Conservation (phyloP, 306 rosid genomes). For the Castanea mollissima region DNA sequence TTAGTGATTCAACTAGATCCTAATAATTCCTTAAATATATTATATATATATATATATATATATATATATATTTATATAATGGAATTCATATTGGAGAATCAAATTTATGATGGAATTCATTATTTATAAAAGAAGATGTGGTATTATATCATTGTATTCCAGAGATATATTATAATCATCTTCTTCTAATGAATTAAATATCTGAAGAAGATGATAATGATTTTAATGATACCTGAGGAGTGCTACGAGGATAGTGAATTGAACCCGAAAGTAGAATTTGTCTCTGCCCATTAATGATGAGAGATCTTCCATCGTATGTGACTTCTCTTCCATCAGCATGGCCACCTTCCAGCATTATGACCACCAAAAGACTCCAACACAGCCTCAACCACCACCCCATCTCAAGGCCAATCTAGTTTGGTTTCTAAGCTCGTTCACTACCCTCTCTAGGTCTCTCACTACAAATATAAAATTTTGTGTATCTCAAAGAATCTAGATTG, state of each 20-base stretch:
- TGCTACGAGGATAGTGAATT: slow-evolving; percentile 87
- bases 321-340: slow-evolving; percentile 27
- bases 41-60: no score
- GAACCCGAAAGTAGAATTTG: slow-evolving; percentile 79
- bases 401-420: background rate
- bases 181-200: no score
- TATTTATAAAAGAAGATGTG: no score
- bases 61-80: no score
- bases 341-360: background rate
- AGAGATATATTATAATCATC: no score
- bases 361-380: slow-evolving; percentile 1
- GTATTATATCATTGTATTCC: no score
- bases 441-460: background rate
- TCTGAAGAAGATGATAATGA: no score
- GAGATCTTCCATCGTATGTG: slow-evolving; percentile 78
- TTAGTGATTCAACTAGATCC: no score
- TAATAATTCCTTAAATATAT: no score
- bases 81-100: no score
- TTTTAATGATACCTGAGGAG: slow-evolving; percentile 54
- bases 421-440: background rate
- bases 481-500: no score
- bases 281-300: slow-evolving; percentile 61
- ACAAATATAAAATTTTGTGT: background rate
- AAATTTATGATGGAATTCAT: no score
- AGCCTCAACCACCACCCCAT: slow-evolving; percentile 30